phyloP scores from a whole-genome alignment of 805 yeast species.

The Kluyveromyces siamensis region DNA sequence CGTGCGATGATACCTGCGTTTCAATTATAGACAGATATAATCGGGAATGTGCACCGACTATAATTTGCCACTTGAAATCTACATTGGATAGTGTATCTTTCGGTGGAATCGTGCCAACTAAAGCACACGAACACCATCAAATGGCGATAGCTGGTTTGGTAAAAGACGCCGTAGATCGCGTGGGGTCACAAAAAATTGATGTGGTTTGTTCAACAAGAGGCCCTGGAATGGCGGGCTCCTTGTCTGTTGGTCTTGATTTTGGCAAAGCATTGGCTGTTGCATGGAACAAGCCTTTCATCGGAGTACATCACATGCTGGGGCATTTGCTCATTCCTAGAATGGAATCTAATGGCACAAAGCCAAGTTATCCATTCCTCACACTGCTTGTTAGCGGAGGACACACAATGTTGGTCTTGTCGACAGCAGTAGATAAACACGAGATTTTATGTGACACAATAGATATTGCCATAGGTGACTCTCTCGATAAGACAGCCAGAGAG shows the following conservation, averaged over 20 bases:
- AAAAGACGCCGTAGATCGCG: slow-evolving; percentile 29
- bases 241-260: slow-evolving; percentile 71
- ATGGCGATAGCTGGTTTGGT: slow-evolving; percentile 44
- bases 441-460: slow-evolving; percentile 70
- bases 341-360: slow-evolving; percentile 33
- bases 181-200: slow-evolving; percentile 39
- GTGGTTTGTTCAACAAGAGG: slow-evolving; percentile 87
- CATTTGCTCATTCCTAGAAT: slow-evolving; percentile 67
- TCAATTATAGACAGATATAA: slow-evolving; percentile 52
- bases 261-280: slow-evolving; percentile 82
- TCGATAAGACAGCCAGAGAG: slow-evolving; percentile 87
- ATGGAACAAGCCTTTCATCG: slow-evolving; percentile 68
- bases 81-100: slow-evolving; percentile 56
- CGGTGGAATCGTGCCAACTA: slow-evolving; percentile 87
- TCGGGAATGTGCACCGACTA: slow-evolving; percentile 13
- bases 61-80: slow-evolving; percentile 46
- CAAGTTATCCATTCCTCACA: slow-evolving; percentile 62
- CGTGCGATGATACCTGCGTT: slow-evolving; percentile 94
- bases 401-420: slow-evolving; percentile 72
- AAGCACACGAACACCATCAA: slow-evolving; percentile 77
- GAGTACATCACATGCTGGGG: slow-evolving; percentile 95
- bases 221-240: slow-evolving; percentile 91
- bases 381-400: slow-evolving; percentile 90
- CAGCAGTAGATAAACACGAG: slow-evolving; percentile 53
- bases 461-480: slow-evolving; percentile 87